Base-by-base conservation (phyloP, 1,284 basidiomycete genomes). In the Golubevia pallescens region DNA sequence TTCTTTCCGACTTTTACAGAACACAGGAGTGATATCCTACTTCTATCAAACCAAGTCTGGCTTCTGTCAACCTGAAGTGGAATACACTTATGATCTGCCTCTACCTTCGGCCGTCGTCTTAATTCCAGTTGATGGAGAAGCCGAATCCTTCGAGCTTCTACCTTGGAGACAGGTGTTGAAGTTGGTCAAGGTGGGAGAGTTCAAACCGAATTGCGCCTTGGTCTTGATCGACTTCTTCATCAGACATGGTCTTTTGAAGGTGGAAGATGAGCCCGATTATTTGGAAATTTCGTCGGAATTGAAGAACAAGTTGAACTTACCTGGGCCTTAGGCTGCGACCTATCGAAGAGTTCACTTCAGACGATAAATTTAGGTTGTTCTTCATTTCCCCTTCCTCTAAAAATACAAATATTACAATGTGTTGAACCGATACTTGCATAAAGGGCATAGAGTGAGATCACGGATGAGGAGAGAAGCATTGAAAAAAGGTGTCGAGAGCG, bases 221-320 rank as follows among this genome's bases (percentile, higher is more conserved):
- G 94, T 93, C 10, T 86, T 96, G 55, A 87, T 96, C 53, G 93
- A 97, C 82, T 91, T 96, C 68, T 89, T 95, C 84, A 89, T 95
- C 59, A 89, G 92, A 5, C 89, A 91, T 65, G 92, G 93, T 0
- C 88, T 90, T 70, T 87, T 95, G 56, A 93, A 91, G 0, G 89
- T 92, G 0, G 92, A 93, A 62, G 91, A 90, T 64, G 93, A 94
- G 77, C 90, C 91, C 0, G 87, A 92, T 66, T 93, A 89, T 75
- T 86, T 91, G 84, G 90, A 92, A 76, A 90, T 94, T 55, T 77
- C 89, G 1, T 92, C 91, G 1, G 88, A 90, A n/a, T 77, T 93
- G 48, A 92, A 93, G 77, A 90, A 91, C 2, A 88, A 62, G 91
- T 92, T 77, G 89, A 78, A 63, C 58, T 65, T 80, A 58, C 80